phyloP scores from a whole-genome alignment of 164 flowering plant genomes.

The Magnolia sinica region DNA sequence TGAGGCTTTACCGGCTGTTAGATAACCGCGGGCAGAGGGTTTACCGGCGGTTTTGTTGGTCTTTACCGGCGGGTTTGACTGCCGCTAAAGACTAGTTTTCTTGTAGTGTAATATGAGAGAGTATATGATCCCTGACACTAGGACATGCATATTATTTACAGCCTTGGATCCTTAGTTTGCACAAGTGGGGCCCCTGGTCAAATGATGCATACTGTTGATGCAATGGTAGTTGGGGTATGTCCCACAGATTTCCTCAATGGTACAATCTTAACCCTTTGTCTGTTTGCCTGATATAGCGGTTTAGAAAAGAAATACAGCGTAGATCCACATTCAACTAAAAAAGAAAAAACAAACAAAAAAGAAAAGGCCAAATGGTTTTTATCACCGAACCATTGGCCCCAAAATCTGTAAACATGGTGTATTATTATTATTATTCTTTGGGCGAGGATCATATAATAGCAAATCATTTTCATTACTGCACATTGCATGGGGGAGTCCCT shows the following conservation, averaged over 20 bases:
- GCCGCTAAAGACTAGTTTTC: too few relatives aligned
- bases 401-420: background rate
- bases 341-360: too few relatives aligned
- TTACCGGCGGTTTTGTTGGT: too few relatives aligned
- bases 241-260: background rate
- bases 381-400: background rate
- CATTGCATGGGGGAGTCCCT: background rate
- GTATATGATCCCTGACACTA: background rate
- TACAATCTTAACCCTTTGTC: background rate
- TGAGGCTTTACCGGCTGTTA: too few relatives aligned
- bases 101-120: background rate
- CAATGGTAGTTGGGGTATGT: background rate
- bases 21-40: too few relatives aligned
- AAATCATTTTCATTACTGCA: background rate
- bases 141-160: too few relatives aligned
- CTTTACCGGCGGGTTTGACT: too few relatives aligned
- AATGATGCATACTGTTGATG: background rate
- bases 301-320: too few relatives aligned
- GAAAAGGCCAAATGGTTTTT: background rate
- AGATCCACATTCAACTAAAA: background rate
- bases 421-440: too few relatives aligned
- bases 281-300: too few relatives aligned
- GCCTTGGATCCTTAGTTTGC: background rate
- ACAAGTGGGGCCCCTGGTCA: background rate
- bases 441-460: too few relatives aligned